Percentiles rank a stretch among this genome's conserved stretches.
These are phyloP conservation scores for Gossypium schwendimanii DNA, from an alignment of 441 rosid genomes.

Conservation along the genomic window DNA sequence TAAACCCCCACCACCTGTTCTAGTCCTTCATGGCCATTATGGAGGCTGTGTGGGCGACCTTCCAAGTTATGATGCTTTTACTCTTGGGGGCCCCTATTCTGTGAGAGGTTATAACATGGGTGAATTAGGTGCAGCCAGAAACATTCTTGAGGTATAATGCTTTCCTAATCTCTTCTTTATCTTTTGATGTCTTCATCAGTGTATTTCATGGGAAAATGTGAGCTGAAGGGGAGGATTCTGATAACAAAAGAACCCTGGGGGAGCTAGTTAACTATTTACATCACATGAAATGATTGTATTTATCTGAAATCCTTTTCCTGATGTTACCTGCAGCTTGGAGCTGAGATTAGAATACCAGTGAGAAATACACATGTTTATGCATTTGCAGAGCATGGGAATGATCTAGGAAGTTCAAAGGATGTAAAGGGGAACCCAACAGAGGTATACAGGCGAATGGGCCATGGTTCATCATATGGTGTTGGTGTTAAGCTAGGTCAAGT, in stretches of 20 bases:
- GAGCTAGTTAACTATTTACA: not conserved
- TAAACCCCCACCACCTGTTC: slow-evolving; percentile 77
- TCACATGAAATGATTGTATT: not conserved
- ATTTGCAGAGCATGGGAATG: slow-evolving; percentile 94
- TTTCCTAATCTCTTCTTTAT: not conserved
- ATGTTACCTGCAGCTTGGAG: slow-evolving; percentile 60
- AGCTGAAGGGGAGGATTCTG: not conserved
- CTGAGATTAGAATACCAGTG: slow-evolving; percentile 82
- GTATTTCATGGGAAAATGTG: not conserved
- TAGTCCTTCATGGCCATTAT: slow-evolving; percentile 91
- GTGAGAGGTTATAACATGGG: slow-evolving; percentile 99
- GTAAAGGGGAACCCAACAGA: slow-evolving; percentile 96
- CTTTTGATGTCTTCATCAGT: not conserved
- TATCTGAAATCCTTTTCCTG: slow-evolving; percentile 11
- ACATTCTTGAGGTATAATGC: slow-evolving; percentile 71
- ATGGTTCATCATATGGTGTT: slow-evolving; percentile 85
- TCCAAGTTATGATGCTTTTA: slow-evolving; percentile 92
- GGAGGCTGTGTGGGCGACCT: slow-evolving; percentile 97
- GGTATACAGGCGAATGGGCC: slow-evolving; percentile 85
- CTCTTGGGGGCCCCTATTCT: slow-evolving; percentile 95
- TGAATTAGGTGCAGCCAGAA: slow-evolving; percentile 93
- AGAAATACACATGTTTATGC: slow-evolving; percentile 73
- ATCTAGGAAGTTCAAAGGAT: slow-evolving; percentile 88
- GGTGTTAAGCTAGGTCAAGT: slow-evolving; percentile 90
- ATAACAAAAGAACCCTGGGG: not conserved